phyloP scores from a whole-genome alignment of 129 eudicot species.

The Flaveria bidentis region DNA sequence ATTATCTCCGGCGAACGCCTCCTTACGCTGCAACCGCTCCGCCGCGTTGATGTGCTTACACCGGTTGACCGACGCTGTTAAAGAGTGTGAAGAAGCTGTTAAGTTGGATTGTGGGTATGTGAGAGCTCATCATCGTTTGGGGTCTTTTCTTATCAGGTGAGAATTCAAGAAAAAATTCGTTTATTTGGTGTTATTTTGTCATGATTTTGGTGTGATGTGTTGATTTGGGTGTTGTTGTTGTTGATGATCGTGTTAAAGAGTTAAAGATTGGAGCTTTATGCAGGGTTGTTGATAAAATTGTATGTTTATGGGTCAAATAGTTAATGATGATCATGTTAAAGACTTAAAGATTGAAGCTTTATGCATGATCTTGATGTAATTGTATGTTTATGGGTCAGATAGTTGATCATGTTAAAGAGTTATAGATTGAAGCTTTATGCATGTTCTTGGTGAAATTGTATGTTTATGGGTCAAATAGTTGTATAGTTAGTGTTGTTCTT shows the following conservation, averaged over 20 bases:
- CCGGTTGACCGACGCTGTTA: conserved; percentile 61
- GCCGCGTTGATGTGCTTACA: conserved; percentile 72
- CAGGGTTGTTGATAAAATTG: too few relatives aligned
- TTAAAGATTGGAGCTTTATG: conserved; percentile 26
- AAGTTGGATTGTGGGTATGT: conserved; percentile 63
- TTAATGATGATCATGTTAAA: conserved; percentile 4
- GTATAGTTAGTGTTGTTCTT: background rate
- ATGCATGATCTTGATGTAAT: background rate
- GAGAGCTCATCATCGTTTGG: conserved; percentile 78
- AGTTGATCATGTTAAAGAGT: conserved; percentile 2
- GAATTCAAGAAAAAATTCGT: conserved; percentile 8
- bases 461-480: background rate
- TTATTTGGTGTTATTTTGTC: background rate
- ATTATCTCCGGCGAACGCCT: conserved; percentile 61
- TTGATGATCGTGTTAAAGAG: conserved; percentile 22
- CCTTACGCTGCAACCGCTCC: conserved; percentile 64
- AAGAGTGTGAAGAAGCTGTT: conserved; percentile 78
- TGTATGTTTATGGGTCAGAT: background rate
- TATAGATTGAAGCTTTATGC: conserved; percentile 5
- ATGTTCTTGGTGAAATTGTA: too few relatives aligned
- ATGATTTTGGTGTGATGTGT: background rate
- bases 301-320: too few relatives aligned
- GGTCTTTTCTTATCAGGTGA: conserved; percentile 78
- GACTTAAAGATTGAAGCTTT: conserved; percentile 7
- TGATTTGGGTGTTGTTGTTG: background rate